Percentiles rank a stretch among this genome's conserved stretches.
Conservation (phyloP, 2,329 filamentous ascomycete genomes). For the Microdochium trichocladiopsis region DNA sequence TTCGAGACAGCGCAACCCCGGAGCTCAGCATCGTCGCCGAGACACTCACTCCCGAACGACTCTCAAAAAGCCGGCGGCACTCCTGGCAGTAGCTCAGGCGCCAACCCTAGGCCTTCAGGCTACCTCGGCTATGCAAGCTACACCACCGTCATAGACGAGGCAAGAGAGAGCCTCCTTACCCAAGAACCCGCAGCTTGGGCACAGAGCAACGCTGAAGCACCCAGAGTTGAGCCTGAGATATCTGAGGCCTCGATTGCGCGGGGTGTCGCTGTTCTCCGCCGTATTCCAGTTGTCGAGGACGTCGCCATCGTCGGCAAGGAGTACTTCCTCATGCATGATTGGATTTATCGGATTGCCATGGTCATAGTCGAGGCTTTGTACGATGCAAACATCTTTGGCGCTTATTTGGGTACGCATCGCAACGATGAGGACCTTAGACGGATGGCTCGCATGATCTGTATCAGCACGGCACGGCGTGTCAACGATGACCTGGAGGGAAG, state of each 20-base stretch:
- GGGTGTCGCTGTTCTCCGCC: background rate
- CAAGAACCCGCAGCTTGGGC: background rate
- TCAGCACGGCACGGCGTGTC: constrained; percentile 25
- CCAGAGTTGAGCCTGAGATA: background rate
- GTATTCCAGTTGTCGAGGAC: background rate
- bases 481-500: constrained; percentile 25
- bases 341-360: background rate
- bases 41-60: background rate
- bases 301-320: background rate
- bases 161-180: background rate
- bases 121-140: background rate
- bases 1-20: background rate
- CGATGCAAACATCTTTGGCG: background rate
- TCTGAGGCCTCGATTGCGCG: background rate
- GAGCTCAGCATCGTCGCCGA: background rate
- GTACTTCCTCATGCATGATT: background rate
- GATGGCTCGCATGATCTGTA: constrained; percentile 25
- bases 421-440: constrained; percentile 22
- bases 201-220: background rate
- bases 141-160: background rate
- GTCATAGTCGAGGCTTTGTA: background rate
- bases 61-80: background rate
- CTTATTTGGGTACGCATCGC: constrained; percentile 9
- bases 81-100: background rate
- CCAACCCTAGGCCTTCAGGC: background rate